Evolutionary conservation across 176 grass and related monocot genomes (phyloP).

Genomic region (Rhynchospora breviuscula): DNA sequence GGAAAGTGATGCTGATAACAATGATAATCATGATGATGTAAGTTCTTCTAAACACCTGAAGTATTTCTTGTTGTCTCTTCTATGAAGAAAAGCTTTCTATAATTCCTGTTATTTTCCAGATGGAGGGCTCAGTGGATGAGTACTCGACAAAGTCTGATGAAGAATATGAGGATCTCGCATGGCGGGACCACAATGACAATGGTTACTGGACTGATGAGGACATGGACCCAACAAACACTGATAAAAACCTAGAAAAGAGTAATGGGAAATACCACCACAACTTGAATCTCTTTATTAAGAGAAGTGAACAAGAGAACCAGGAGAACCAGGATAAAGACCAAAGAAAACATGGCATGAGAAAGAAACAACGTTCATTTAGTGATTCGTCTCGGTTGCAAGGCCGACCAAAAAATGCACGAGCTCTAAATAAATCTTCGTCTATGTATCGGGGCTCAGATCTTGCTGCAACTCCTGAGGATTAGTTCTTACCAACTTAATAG

Average conservation of each 20-base stretch:
- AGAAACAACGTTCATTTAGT: slow-evolving; percentile 56
- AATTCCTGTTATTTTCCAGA: slow-evolving; percentile 35
- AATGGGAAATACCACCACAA: slow-evolving; percentile 35
- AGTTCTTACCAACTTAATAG: not conserved
- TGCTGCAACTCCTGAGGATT: slow-evolving; percentile 29
- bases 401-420: slow-evolving; percentile 15
- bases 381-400: slow-evolving; percentile 32
- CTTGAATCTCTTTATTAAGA: slow-evolving; percentile 38
- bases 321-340: slow-evolving; percentile 27
- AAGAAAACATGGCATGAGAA: slow-evolving; percentile 24
- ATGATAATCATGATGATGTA: slow-evolving; percentile 66
- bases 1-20: slow-evolving; percentile 52
- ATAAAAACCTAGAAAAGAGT: slow-evolving; percentile 24
- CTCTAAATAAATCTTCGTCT: slow-evolving; percentile 10
- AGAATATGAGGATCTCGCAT: slow-evolving; percentile 81
- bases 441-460: slow-evolving; percentile 23
- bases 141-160: slow-evolving; percentile 76
- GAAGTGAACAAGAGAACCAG: slow-evolving; percentile 27
- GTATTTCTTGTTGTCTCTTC: not conserved
- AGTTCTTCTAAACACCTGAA: not conserved
- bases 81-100: not conserved
- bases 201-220: slow-evolving; percentile 51
- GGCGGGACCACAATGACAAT: slow-evolving; percentile 54
- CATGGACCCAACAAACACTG: slow-evolving; percentile 25
- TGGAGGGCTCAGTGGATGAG: slow-evolving; percentile 87